Base-by-base conservation (phyloP, 169 alveolate genomes). In the Eimeria maxima region DNA sequence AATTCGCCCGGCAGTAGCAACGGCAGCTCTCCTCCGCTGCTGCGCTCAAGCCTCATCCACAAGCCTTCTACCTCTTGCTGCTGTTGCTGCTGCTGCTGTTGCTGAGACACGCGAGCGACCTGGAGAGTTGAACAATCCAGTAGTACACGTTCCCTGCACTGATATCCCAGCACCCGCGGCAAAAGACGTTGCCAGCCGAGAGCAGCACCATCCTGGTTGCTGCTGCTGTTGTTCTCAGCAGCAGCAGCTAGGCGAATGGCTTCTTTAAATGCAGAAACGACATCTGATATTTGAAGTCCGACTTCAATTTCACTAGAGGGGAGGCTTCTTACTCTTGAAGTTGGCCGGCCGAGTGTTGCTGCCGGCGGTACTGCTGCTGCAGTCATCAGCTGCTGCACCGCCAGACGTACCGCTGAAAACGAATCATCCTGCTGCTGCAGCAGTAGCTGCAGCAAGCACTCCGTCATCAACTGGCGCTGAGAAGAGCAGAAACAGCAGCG, bases 361-460 rank as follows among this genome's bases (percentile, higher is more conserved):
- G 90, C 90, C 44, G 87, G 42, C 44, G 63, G 16, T 81, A 71
- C 45, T 50, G 73, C 50, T 81, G 90, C 90, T 50, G 90, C 90
- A 53, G 73, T 27, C 20, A 53, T 33, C 73, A 81, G 55, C 71
- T 81, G 90, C 90, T 81, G 90, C 90, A 55, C 71, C 24, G 90
- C 90, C 45, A 81, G 20, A 5, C 63, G 90, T 53, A 81, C 63
- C 53, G 90, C 90, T 81, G 90, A 27, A 42, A 29, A 81, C 3
- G 90, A 81, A 18, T 47, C 67, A 14, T 55, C 90, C 65, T 55
- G 65, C 65, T 22, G 65, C 90, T 81, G 90, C 90, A 53, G 44
- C 90, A 81, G 73, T 53, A 81, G 90, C 90, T 81, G 90, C 90
- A 81, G 71, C 90, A 81, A 81, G 55, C 90, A 81, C 53, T 81